Conservation (phyloP, 106 monocot genomes). For the Dendrobium chrysotoxum region DNA sequence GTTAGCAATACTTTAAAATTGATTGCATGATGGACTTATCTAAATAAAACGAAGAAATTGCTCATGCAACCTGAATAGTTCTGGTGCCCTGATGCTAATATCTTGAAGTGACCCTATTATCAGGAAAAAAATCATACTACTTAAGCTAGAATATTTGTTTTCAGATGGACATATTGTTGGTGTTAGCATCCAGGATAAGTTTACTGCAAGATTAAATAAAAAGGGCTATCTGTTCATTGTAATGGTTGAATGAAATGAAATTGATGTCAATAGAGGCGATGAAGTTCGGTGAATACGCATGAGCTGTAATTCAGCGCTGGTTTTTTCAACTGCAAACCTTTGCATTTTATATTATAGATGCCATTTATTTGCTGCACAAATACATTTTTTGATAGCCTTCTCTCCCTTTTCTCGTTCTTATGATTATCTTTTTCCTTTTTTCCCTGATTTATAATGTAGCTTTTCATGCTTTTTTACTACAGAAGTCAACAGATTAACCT, state of each 20-base stretch:
- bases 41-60: too few relatives aligned
- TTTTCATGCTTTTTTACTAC: not conserved
- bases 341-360: not conserved
- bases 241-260: not conserved
- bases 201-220: too few relatives aligned
- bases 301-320: not conserved
- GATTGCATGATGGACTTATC: too few relatives aligned
- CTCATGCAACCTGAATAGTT: too few relatives aligned
- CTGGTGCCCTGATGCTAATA: too few relatives aligned
- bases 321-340: not conserved
- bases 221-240: too few relatives aligned
- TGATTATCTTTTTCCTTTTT: not conserved
- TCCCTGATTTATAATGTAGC: not conserved
- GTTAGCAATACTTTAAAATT: too few relatives aligned
- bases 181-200: too few relatives aligned
- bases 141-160: too few relatives aligned
- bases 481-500: not conserved
- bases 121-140: too few relatives aligned
- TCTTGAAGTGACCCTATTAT: too few relatives aligned
- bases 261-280: not conserved
- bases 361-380: not conserved
- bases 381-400: not conserved
- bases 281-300: not conserved
- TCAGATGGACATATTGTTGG: too few relatives aligned
- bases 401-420: not conserved